These are phyloP conservation scores for Lecanicillium sp. DNA, from an alignment of 2,329 filamentous ascomycete species.

Conservation along the genomic window DNA sequence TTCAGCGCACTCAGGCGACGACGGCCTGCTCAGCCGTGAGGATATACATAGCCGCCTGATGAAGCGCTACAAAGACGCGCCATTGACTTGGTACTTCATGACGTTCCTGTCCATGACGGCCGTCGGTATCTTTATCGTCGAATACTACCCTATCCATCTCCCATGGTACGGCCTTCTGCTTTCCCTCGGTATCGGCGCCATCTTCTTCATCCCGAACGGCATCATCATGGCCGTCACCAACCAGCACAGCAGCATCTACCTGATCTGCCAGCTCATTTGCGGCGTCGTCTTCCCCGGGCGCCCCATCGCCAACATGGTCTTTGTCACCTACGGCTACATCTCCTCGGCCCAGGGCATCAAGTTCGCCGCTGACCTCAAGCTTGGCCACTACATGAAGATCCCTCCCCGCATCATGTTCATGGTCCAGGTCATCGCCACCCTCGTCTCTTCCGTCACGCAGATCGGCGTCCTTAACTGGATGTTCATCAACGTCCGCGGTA, in stretches of 20 bases:
- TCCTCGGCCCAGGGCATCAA: slow-evolving; percentile 85
- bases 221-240: slow-evolving; percentile 93
- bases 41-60: slow-evolving; percentile 83
- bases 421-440: slow-evolving; percentile 70
- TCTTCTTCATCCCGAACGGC: slow-evolving; percentile 85
- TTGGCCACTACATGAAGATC: slow-evolving; percentile 85
- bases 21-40: slow-evolving; percentile 60
- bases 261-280: slow-evolving; percentile 80
- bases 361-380: slow-evolving; percentile 79
- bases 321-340: slow-evolving; percentile 87
- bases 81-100: slow-evolving; percentile 71
- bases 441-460: slow-evolving; percentile 73
- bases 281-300: slow-evolving; percentile 77
- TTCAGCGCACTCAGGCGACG: slow-evolving; percentile 34
- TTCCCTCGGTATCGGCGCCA: slow-evolving; percentile 67
- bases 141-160: slow-evolving; percentile 76
- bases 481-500: slow-evolving; percentile 67
- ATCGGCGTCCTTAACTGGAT: slow-evolving; percentile 87
- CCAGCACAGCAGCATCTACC: slow-evolving; percentile 79
- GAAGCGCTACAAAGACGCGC: slow-evolving; percentile 75
- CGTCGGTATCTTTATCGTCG: slow-evolving; percentile 76
- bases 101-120: slow-evolving; percentile 72
- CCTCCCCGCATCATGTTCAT: slow-evolving; percentile 71
- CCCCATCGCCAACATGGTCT: slow-evolving; percentile 89
- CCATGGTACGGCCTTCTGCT: slow-evolving; percentile 83